Base-by-base conservation (phyloP, 768 basidiomycete genomes). In the Kwoniella europaea region DNA sequence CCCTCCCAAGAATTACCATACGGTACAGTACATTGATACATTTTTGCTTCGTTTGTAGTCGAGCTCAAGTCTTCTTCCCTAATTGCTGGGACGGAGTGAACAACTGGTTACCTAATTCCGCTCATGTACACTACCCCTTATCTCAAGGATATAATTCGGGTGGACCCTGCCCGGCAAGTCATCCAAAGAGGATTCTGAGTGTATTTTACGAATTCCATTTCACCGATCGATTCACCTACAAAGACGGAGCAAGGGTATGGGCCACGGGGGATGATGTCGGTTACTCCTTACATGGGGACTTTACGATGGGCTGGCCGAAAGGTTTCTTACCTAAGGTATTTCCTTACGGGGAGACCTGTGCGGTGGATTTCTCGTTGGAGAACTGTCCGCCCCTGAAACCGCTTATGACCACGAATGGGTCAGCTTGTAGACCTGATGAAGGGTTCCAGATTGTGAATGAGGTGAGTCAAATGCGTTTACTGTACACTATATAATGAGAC, bases 161-260 rank as follows among this genome's bases (percentile, higher is more conserved):
- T 61, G 82, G 82, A 29, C 73, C 77, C n/a, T 84, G 83, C 59
- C 83, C 83, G 2, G 60, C 67, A 2, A 69, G 78, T 22, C 83
- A 84, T 65, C 84, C 82, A 2, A 79, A 80, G 56, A 78, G 80
- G 65, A 71, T 83, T 20, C 74, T 83, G 41, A 75, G 76, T n/a
- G 73, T 84, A 24, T 84, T 84, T 72, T 84, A 83, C 79, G 84
- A 84, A 65, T 83, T 83, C 71, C 76, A 83, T 72, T 84, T 71
- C 69, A 62, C 73, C 65, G 82, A 82, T 50, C 81, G 80, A 78
- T 82, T 79, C 10, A 61, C 67, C 7, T 72, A 74, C 27, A 69
- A 71, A 24, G 81, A 82, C 73, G 80, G 81, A 50, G 70, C 76
- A 57, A 80, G 79, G 59, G 73, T 84, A 29, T 77, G 84, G 27